Evolutionary conservation across 306 rosid genomes (phyloP).

Genomic region (Gastrolobium bilobum): DNA sequence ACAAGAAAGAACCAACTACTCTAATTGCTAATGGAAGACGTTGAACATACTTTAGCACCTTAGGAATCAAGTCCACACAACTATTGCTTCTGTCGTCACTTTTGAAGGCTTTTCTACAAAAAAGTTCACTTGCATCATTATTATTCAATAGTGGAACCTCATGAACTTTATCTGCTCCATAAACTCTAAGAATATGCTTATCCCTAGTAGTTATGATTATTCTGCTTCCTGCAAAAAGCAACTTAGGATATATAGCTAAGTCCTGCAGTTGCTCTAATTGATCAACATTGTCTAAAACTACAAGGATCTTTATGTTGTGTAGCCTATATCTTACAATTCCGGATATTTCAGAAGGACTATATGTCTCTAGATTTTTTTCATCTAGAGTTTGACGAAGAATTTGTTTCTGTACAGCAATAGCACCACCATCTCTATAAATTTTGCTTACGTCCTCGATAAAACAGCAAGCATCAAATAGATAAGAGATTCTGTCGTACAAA

Average conservation of each 20-base stretch:
- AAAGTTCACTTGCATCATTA: constrained; percentile 10
- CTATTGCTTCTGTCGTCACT: neutral
- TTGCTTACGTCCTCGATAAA: constrained; percentile 30
- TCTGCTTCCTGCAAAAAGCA: constrained; percentile 26
- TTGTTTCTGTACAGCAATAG: constrained; percentile 8
- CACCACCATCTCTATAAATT: constrained; percentile 29
- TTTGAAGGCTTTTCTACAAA: constrained; percentile 41
- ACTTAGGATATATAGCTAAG: constrained; percentile 7
- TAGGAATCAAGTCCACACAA: neutral
- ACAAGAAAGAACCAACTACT: constrained; percentile 45
- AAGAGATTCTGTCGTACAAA: constrained; percentile 34
- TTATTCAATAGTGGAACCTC: constrained; percentile 21
- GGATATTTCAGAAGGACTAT: constrained; percentile 2
- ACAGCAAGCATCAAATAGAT: constrained; percentile 36
- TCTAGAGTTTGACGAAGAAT: constrained; percentile 25
- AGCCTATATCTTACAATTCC: constrained; percentile 34
- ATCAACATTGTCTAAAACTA: constrained; percentile 45
- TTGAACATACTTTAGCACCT: constrained; percentile 22
- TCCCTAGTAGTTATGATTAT: constrained; percentile 38
- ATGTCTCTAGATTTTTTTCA: neutral
- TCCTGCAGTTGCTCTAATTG: constrained; percentile 25
- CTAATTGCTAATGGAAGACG: constrained; percentile 38
- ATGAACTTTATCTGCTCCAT: neutral
- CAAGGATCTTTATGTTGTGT: neutral
- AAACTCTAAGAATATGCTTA: constrained; percentile 10